Evolutionary conservation across 805 yeast genomes (phyloP).

Genomic region (Myxozyma mucilagina): DNA sequence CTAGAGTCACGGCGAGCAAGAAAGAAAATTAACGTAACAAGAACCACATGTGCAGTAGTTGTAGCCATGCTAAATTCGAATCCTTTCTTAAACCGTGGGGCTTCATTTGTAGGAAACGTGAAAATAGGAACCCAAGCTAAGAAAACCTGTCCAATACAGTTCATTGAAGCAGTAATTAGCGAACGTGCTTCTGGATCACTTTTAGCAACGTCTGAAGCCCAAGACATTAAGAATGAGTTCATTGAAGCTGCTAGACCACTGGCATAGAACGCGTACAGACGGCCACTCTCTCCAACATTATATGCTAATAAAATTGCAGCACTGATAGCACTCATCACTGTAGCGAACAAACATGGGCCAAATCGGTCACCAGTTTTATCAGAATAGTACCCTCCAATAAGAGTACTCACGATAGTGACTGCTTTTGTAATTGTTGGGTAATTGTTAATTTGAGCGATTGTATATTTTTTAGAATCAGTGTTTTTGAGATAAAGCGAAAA

Average conservation of each 20-base stretch:
- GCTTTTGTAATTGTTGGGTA: conserved; percentile 48
- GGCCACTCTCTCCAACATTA: conserved; percentile 27
- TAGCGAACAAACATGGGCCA: conserved; percentile 60
- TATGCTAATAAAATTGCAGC: conserved; percentile 64
- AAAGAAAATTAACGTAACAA: conserved; percentile 3
- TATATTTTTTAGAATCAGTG: conserved; percentile 37
- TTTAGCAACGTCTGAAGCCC: conserved; percentile 36
- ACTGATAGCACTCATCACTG: conserved; percentile 71
- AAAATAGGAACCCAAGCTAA: conserved; percentile 45
- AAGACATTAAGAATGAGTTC: conserved; percentile 32
- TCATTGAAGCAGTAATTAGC: conserved; percentile 39
- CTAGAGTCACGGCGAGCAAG: conserved; percentile 16
- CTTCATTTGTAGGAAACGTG: conserved; percentile 41
- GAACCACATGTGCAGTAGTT: conserved; percentile 4
- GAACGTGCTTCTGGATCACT: conserved; percentile 39
- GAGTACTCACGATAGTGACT: conserved; percentile 42
- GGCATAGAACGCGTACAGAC: conserved; percentile 16
- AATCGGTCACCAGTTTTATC: conserved; percentile 28
- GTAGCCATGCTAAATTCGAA: conserved; percentile 16
- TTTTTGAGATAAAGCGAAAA: conserved; percentile 45
- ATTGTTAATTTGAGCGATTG: conserved; percentile 43
- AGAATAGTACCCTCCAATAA: conserved; percentile 20
- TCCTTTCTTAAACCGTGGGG: conserved; percentile 35
- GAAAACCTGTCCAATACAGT: conserved; percentile 40
- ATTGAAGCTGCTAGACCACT: conserved; percentile 12